Evolutionary conservation across 2,329 filamentous ascomycete species (phyloP), one percentile per base, ranked within the genome.

Genomic region (Nemania abortiva): DNA sequence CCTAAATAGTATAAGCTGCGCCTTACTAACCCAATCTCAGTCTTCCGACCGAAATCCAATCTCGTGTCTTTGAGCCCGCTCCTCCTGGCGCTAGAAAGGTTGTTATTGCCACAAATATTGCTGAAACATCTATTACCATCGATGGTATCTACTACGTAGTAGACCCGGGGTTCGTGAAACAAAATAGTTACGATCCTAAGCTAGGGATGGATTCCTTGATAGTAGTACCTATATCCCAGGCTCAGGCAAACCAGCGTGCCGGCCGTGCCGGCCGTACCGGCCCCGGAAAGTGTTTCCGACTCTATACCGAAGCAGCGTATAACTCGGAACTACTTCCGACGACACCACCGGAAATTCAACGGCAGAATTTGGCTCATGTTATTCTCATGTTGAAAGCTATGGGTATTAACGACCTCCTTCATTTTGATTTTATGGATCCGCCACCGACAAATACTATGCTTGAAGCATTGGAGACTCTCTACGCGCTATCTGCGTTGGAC

Each of bases 351-450:
- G 96, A 98, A 76, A 99, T 99, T 60, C 96, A 99, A 78, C 88
- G 96, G 1, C 94, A 98, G 79, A 99, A 99, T 76, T 79, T 99
- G 62, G 92, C 94, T 0, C 91, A 92, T 74, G 98, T 95, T 0
- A 98, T 99, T 79, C 87, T 99, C 55, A 97, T 98, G 92, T 88
- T 99, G 59, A 99, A 99, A 79, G 96, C 96, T 0, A 98, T 99
- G 94, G 96, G 97, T 2, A 98, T 99, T 81, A 98, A 99, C 77
- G 96, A 99, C 78, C 85, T 99, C 1, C 86, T 99, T 13, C 94
- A 97, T 78, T 99, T 99, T 77, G 95, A 98, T 81, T 99, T 99
- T 76, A 98, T 99, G 95, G 96, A 99, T 76, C 95, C 96, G 0
- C 96, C 96, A 0, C 96, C 96, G 0, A 96, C 96, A 34, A 98